Conservation (phyloP, 1,284 basidiomycete genomes). For the Stygiomarasmius scandens region DNA sequence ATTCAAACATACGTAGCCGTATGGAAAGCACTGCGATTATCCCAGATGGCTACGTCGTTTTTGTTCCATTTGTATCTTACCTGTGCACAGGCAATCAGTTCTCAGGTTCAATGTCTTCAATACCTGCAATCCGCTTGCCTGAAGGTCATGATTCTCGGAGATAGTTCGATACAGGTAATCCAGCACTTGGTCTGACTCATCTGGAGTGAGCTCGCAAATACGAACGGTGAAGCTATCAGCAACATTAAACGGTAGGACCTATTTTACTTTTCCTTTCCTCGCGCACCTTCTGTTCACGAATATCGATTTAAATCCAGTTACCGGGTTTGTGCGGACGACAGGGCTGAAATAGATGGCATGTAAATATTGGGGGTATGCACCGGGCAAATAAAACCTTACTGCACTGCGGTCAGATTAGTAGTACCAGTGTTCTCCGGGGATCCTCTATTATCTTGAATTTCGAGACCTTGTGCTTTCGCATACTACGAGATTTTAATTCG, state of each 20-base stretch:
- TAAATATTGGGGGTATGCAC: background rate
- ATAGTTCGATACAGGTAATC: constrained; percentile 50
- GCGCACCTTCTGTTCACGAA: constrained; percentile 66
- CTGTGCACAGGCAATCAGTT: background rate
- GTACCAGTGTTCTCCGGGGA: constrained; percentile 59
- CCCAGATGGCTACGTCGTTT: constrained; percentile 59
- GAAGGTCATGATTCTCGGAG: constrained; percentile 64
- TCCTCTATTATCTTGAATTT: constrained; percentile 47
- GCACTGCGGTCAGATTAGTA: constrained; percentile 53
- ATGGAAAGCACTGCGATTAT: constrained; percentile 55
- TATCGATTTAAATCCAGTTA: constrained; percentile 68
- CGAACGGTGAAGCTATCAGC: constrained; percentile 48
- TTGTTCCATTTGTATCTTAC: constrained; percentile 48
- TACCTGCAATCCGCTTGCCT: constrained; percentile 41
- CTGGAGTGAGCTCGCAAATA: constrained; percentile 59
- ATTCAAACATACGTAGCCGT: constrained; percentile 45
- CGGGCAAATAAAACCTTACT: constrained; percentile 36
- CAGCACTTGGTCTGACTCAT: constrained; percentile 58
- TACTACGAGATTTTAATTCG: constrained; percentile 21
- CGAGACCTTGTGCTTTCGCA: constrained; percentile 26
- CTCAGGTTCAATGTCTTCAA: background rate
- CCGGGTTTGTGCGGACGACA: constrained; percentile 55
- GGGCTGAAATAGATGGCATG: constrained; percentile 32
- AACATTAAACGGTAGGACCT: no score
- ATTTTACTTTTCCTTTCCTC: no score